Percentiles rank a stretch among this genome's conserved stretches.
phyloP scores from a whole-genome alignment of 106 monocot species.

The Allium fistulosum region DNA sequence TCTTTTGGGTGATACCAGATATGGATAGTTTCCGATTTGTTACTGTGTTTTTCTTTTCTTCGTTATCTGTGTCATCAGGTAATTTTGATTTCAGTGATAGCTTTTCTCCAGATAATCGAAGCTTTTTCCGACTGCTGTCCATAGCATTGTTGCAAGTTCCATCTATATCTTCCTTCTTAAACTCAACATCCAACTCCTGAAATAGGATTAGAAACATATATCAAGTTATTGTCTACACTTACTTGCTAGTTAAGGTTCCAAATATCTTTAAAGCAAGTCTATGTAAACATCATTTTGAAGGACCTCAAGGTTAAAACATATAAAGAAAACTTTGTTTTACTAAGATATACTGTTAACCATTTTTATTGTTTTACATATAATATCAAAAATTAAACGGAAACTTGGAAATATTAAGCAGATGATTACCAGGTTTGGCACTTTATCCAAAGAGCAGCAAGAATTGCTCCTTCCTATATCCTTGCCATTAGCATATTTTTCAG shows the following conservation, averaged over 20 bases:
- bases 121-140: slow-evolving; percentile 30
- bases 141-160: slow-evolving; percentile 1
- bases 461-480: slow-evolving; percentile 14
- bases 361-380: background rate
- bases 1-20: slow-evolving; percentile 1
- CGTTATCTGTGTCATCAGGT: slow-evolving; percentile 1
- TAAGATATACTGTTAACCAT: background rate
- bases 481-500: slow-evolving; percentile 64
- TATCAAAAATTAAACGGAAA: background rate
- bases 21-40: slow-evolving; percentile 9
- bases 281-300: too few species aligned
- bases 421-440: slow-evolving; percentile 9
- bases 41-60: slow-evolving; percentile 36
- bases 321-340: too few species aligned
- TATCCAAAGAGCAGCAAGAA: slow-evolving; percentile 1
- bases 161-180: slow-evolving; percentile 4
- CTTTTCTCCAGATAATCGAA: slow-evolving; percentile 22
- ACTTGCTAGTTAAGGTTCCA: too few species aligned
- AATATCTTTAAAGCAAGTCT: too few species aligned
- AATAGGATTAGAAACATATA: background rate
- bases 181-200: slow-evolving; percentile 11
- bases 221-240: background rate
- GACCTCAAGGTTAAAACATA: too few species aligned
- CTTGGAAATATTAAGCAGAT: background rate
- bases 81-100: slow-evolving; percentile 18